These are phyloP conservation scores for Guyanaporus albipodus DNA, from an alignment of 768 basidiomycete species.

Conservation along the genomic window DNA sequence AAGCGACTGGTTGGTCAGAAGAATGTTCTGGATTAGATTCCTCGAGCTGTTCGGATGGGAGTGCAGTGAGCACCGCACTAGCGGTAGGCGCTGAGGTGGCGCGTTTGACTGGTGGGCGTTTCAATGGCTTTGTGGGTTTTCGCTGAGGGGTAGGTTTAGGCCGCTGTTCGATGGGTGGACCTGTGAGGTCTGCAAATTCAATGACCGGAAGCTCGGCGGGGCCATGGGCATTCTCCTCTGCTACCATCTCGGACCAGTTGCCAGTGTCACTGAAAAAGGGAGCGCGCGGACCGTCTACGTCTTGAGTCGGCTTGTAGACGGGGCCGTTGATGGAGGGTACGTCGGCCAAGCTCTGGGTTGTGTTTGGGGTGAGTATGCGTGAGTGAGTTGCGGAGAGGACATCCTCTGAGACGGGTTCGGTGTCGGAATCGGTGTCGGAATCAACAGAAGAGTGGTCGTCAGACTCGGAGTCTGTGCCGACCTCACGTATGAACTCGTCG, in stretches of 20 bases:
- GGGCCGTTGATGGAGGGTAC: constrained; percentile 26
- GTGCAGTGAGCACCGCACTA: constrained; percentile 14
- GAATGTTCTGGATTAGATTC: constrained; percentile 17
- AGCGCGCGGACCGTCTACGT: constrained; percentile 31
- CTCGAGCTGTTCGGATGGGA: constrained; percentile 13
- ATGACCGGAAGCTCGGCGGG: constrained; percentile 71
- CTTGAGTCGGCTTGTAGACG: constrained; percentile 24
- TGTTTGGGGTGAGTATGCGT: constrained; percentile 61
- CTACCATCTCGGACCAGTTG: constrained; percentile 85
- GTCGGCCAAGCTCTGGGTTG: constrained; percentile 57
- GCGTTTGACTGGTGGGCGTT: constrained; percentile 34
- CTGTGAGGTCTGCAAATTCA: constrained; percentile 63
- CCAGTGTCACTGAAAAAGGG: constrained; percentile 54
- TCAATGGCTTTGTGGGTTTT: constrained; percentile 40
- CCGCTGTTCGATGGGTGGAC: constrained; percentile 30
- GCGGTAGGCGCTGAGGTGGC: constrained; percentile 34
- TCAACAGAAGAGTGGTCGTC: constrained; percentile 56
- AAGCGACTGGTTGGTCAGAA: constrained; percentile 35
- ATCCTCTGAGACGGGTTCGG: constrained; percentile 66
- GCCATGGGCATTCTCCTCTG: constrained; percentile 62
- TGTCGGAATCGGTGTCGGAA: constrained; percentile 66
- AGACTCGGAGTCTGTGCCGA: constrained; percentile 64
- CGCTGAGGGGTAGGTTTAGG: constrained; percentile 36
- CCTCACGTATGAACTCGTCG: constrained; percentile 73
- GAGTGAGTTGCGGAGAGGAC: constrained; percentile 46